These are phyloP conservation scores for Xylariaceae sp. DNA, from an alignment of 2,329 filamentous ascomycete species.

Conservation along the genomic window DNA sequence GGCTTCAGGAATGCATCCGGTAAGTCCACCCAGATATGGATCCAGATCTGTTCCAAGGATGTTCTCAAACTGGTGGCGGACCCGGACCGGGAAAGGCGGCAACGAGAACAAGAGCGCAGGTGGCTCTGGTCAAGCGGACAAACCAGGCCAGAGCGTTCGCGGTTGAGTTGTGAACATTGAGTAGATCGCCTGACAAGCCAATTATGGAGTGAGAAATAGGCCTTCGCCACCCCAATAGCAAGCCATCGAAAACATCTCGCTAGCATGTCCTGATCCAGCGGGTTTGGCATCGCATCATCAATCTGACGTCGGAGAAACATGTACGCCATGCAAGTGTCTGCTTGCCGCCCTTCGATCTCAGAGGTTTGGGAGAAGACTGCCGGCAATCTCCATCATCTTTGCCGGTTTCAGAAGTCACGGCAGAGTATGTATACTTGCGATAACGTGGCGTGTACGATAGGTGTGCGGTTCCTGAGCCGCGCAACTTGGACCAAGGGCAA, in stretches of 20 bases:
- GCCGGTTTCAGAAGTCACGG: not conserved
- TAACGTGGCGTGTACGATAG: too few relatives aligned
- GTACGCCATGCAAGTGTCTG: not conserved
- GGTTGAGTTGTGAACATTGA: not conserved
- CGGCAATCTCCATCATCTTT: not conserved
- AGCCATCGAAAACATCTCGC: not conserved
- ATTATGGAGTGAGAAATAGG: not conserved
- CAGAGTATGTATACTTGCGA: not conserved
- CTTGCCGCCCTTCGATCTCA: not conserved
- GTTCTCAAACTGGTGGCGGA: not conserved
- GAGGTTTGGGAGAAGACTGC: not conserved
- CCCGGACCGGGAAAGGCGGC: not conserved
- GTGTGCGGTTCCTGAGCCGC: too few relatives aligned
- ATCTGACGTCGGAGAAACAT: not conserved
- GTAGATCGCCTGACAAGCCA: too few relatives aligned
- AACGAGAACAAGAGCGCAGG: not conserved
- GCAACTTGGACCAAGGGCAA: too few relatives aligned
- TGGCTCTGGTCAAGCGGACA: not conserved
- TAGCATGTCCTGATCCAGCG: not conserved
- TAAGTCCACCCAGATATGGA: not conserved
- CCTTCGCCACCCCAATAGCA: not conserved
- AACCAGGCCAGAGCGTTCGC: not conserved
- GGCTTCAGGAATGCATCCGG: not conserved
- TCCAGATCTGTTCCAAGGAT: not conserved
- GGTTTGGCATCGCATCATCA: too few relatives aligned